Base-by-base conservation (phyloP, 768 basidiomycete genomes). In the Tylopilus subfusipes region DNA sequence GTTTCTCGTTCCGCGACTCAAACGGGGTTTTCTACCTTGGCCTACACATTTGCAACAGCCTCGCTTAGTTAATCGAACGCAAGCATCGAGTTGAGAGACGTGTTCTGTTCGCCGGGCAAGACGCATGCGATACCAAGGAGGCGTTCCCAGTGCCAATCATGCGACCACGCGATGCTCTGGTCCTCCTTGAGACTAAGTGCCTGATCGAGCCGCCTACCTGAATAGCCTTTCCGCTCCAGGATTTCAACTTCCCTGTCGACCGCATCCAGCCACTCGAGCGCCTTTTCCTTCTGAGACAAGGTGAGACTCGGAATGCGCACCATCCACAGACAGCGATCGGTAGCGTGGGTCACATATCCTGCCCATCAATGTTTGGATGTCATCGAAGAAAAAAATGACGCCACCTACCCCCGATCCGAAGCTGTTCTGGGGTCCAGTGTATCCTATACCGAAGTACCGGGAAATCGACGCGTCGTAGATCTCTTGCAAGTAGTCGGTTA, bases 291-390 rank as follows among this genome's bases (percentile, higher is more conserved):
- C 59, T 90, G 80, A 11, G 75, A 62, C 1, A 70, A 53, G 13
- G 71, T 68, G 40, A 90, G 67, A n/a, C 62, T 65, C 4, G 84
- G 79, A 3, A 76, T 58, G 18, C 83, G 76, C 24, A 88, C 67
- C 5, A 81, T 75, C 82, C 88, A 90, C 9, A 90, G 54, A n/a
- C 71, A 54, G 9, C 84, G 74, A 61, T 92, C 88, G 2, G 79
- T 78, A 2, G 73, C 85, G 62, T 90, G 88, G 0, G 87, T 88
- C 9, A 90, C 83, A 57, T 82, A 83, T 2, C 85, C 86, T 88
- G 44, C 19, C 8, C 27, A 13, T 53, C n/a, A 50, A 10, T 36
- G 30, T 39, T 22, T 25, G 31, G 5, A 38, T 10, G 21, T 5
- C 9, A 12, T 18, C 6, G n/a, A 53, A 21, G 13, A 29, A 16